Evolutionary conservation across 257 asterid genomes (phyloP).

Genomic region (Gardenia jasminoides): DNA sequence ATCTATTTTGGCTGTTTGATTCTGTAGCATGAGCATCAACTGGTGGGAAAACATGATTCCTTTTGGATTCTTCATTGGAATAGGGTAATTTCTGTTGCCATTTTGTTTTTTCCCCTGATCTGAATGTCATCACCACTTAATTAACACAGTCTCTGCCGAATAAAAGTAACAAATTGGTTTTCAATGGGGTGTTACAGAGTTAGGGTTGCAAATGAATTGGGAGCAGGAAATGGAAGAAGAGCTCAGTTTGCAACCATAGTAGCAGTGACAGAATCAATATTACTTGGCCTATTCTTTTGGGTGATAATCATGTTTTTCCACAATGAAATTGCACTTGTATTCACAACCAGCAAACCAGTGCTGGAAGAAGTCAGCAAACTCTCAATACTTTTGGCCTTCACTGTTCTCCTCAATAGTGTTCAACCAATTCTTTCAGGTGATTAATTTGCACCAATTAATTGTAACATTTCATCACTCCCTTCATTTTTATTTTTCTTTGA

Average conservation of each 20-base stretch:
- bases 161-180: too few relatives aligned
- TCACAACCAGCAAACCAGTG: constrained; percentile 44
- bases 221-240: constrained; percentile 58
- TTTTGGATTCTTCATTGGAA: constrained; percentile 7
- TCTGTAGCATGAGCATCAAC: constrained; percentile 11
- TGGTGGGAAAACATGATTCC: constrained; percentile 17
- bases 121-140: too few relatives aligned
- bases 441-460: background rate
- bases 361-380: constrained; percentile 41
- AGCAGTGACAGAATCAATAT: constrained; percentile 39
- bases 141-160: too few relatives aligned
- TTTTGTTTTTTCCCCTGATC: too few relatives aligned
- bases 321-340: constrained; percentile 38
- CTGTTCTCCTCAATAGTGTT: constrained; percentile 48
- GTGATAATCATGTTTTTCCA: constrained; percentile 36
- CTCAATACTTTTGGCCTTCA: constrained; percentile 51
- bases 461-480: too few relatives aligned
- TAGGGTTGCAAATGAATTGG: constrained; percentile 74
- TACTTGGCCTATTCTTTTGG: constrained; percentile 45
- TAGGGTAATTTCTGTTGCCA: background rate
- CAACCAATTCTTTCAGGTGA: constrained; percentile 58
- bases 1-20: background rate
- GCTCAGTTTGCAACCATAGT: constrained; percentile 54
- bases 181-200: constrained; percentile 36
- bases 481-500: background rate